These are phyloP conservation scores for Macrolepiota dolichaula DNA, from an alignment of 768 basidiomycete genomes.

Conservation along the genomic window DNA sequence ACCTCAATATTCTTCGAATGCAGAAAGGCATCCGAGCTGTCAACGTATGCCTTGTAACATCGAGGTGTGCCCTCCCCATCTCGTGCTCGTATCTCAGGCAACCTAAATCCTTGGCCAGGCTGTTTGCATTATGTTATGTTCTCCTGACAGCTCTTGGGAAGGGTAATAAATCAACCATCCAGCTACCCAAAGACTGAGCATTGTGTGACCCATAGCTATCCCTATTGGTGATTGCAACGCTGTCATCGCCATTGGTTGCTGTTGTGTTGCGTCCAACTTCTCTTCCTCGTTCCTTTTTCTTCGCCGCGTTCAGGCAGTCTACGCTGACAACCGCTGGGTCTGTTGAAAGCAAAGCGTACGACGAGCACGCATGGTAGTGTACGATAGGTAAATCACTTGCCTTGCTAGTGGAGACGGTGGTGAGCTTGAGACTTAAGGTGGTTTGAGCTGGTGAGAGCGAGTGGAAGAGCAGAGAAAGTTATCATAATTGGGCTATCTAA, in stretches of 20 bases:
- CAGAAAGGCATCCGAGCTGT: background rate
- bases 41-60: background rate
- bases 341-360: no score
- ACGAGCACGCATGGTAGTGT: no score
- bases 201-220: background rate
- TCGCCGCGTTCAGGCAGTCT: constrained; percentile 28
- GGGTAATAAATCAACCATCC: background rate
- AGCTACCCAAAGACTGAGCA: background rate
- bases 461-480: no score
- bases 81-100: background rate
- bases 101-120: background rate
- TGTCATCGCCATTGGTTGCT: background rate
- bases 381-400: no score
- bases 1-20: constrained; percentile 2
- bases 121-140: constrained; percentile 1
- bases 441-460: no score
- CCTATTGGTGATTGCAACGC: background rate
- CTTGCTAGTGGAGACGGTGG: no score
- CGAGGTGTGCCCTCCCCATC: background rate
- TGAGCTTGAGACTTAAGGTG: no score
- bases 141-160: background rate
- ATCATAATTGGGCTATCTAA: no score
- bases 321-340: constrained; percentile 18
- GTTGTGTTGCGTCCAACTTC: background rate
- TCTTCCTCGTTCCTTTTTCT: constrained; percentile 27